Conservation (phyloP, 1,284 basidiomycete genomes). For the Schizophyllum amplum region DNA sequence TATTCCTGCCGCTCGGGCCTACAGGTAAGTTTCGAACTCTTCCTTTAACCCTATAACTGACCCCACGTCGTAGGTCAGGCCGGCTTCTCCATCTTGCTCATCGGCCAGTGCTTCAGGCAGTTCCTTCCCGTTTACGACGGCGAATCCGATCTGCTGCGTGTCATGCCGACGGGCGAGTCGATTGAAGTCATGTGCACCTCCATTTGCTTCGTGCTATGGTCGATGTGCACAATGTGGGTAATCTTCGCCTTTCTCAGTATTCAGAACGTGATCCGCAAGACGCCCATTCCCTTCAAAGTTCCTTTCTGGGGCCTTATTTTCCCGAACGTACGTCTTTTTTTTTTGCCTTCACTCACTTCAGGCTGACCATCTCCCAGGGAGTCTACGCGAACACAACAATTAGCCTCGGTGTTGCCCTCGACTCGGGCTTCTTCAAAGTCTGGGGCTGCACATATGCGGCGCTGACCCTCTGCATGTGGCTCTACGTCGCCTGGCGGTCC, state of each 20-base stretch:
- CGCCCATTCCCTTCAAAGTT: conserved; percentile 36
- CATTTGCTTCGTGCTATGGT: conserved; percentile 44
- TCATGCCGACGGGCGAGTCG: conserved; percentile 25
- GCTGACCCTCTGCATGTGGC: neutral
- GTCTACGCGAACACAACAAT: neutral
- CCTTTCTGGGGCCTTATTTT: conserved; percentile 55
- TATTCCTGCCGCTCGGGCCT: conserved; percentile 52
- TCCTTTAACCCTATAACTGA: neutral
- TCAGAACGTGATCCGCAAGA: conserved; percentile 28
- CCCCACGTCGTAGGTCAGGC: conserved; percentile 34
- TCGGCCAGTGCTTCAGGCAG: conserved; percentile 32
- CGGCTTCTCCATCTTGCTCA: conserved; percentile 37
- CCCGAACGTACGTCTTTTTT: conserved; percentile 32
- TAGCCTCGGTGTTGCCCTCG: neutral
- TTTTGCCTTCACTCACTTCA: neutral
- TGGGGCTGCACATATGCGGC: neutral
- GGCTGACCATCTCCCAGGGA: neutral
- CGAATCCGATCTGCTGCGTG: conserved; percentile 18
- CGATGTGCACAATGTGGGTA: conserved; percentile 46
- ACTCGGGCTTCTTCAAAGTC: neutral
- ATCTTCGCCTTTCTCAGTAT: conserved; percentile 39
- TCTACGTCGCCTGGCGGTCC: neutral
- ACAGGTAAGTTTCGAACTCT: conserved; percentile 22
- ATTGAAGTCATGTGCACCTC: conserved; percentile 37
- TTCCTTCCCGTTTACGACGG: conserved; percentile 26